Conservation (phyloP, 169 alveolate genomes). For the Perkinsus olseni region DNA sequence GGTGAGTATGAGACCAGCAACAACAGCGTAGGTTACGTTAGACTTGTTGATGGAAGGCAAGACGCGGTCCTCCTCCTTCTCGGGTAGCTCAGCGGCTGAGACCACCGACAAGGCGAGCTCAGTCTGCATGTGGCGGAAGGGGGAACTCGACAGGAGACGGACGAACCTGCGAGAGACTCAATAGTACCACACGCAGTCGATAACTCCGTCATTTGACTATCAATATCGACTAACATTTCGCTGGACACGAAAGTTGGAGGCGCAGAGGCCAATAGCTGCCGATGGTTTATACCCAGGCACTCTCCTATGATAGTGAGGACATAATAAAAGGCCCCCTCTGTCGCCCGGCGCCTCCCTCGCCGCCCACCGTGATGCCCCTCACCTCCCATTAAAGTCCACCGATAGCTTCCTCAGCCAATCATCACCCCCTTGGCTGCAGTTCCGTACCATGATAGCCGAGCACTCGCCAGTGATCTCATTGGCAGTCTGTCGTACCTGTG, state of each 20-base stretch:
- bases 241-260: too few species aligned
- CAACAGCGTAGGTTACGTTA: not conserved
- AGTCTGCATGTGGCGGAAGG: constrained; percentile 1
- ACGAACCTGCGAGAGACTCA: too few species aligned
- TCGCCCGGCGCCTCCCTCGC: too few species aligned
- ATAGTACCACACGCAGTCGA: too few species aligned
- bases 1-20: not conserved
- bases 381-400: not conserved
- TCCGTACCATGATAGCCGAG: constrained; percentile 73
- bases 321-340: too few species aligned
- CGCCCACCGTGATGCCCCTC: not conserved
- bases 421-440: constrained; percentile 9
- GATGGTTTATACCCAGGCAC: too few species aligned
- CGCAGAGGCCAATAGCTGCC: too few species aligned
- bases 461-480: constrained; percentile 93
- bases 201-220: too few species aligned
- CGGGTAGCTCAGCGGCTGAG: not conserved
- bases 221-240: too few species aligned
- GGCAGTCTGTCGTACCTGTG: constrained; percentile 62
- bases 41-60: not conserved
- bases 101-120: not conserved
- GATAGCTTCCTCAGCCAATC: not conserved
- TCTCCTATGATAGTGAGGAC: too few species aligned
- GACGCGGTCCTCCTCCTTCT: not conserved
- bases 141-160: not conserved